Percentiles rank a stretch among this genome's conserved stretches.
Conservation (phyloP, 163 green algal genomes). For the Trebouxia gelatinosa region DNA sequence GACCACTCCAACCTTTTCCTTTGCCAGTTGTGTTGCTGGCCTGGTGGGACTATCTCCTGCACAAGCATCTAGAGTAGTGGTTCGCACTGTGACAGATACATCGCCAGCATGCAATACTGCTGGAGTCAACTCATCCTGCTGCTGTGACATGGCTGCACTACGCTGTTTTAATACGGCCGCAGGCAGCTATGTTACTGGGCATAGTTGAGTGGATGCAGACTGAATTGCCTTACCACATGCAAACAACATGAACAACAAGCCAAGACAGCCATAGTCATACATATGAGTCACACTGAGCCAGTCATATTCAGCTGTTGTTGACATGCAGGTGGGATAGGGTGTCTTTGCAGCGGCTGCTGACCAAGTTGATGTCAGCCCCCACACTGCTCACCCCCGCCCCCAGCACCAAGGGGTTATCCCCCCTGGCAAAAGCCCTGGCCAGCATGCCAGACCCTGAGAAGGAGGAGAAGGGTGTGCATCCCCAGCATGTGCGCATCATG, state of each 20-base stretch:
- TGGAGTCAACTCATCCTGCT: conserved; percentile 20
- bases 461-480: conserved; percentile 34
- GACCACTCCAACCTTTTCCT: conserved; percentile 9
- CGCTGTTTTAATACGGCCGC: too few relatives aligned
- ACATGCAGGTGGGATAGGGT: conserved; percentile 58
- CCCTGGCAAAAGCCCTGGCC: conserved; percentile 35
- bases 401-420: conserved; percentile 19
- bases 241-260: too few relatives aligned
- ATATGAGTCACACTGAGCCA: too few relatives aligned
- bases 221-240: too few relatives aligned
- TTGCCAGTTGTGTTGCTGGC: conserved; percentile 18
- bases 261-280: too few relatives aligned
- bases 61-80: neutral
- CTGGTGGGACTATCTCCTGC: neutral
- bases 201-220: too few relatives aligned
- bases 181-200: too few relatives aligned
- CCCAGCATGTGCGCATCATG: conserved; percentile 40
- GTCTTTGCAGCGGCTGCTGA: conserved; percentile 48
- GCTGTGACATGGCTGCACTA: conserved; percentile 14
- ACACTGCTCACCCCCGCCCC: conserved; percentile 1
- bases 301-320: too few relatives aligned
- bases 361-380: conserved; percentile 49
- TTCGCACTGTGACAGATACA: neutral
- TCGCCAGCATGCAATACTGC: neutral
- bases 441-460: conserved; percentile 32